Percentiles rank a stretch among this genome's conserved stretches.
Evolutionary conservation across 768 basidiomycete genomes (phyloP).

Genomic region (Rhizopogon vesiculosus): DNA sequence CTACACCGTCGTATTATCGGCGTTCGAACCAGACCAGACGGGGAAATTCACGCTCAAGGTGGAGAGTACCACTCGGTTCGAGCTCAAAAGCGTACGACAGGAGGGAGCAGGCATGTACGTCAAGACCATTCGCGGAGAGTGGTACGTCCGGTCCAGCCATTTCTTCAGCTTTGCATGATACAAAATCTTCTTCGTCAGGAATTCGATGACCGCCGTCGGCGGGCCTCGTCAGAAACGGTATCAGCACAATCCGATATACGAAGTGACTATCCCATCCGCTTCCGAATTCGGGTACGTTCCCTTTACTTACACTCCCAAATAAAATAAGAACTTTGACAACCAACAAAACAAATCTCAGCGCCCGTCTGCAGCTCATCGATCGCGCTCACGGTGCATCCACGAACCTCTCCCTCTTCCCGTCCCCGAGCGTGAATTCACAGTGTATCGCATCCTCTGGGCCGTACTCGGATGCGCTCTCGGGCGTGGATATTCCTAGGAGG

Average conservation of each 20-base stretch:
- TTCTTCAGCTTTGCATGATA: not conserved
- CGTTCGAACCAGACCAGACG: conserved; percentile 70
- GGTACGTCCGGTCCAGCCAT: conserved; percentile 42
- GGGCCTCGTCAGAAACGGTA: conserved; percentile 66
- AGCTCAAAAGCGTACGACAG: conserved; percentile 61
- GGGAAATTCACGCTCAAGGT: conserved; percentile 64
- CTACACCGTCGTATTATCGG: conserved; percentile 81
- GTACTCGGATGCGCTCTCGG: conserved; percentile 71
- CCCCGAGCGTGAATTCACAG: conserved; percentile 24
- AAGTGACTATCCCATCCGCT: conserved; percentile 46
- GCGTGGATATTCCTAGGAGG: conserved; percentile 56
- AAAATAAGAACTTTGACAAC: not conserved
- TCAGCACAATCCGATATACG: conserved; percentile 62
- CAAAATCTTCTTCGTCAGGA: conserved; percentile 38
- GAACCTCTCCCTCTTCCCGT: conserved; percentile 57
- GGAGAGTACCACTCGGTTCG: conserved; percentile 57
- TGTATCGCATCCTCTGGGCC: conserved; percentile 70
- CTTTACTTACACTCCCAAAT: not conserved
- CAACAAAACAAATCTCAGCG: conserved; percentile 31
- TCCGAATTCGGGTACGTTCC: conserved; percentile 55
- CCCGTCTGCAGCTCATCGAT: conserved; percentile 61
- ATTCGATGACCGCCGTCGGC: conserved; percentile 53
- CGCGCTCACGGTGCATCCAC: conserved; percentile 40
- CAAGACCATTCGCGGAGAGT: conserved; percentile 62
- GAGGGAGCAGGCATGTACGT: conserved; percentile 93